These are phyloP conservation scores for Populus hybrid DNA, from an alignment of 441 rosid species.

Conservation along the genomic window DNA sequence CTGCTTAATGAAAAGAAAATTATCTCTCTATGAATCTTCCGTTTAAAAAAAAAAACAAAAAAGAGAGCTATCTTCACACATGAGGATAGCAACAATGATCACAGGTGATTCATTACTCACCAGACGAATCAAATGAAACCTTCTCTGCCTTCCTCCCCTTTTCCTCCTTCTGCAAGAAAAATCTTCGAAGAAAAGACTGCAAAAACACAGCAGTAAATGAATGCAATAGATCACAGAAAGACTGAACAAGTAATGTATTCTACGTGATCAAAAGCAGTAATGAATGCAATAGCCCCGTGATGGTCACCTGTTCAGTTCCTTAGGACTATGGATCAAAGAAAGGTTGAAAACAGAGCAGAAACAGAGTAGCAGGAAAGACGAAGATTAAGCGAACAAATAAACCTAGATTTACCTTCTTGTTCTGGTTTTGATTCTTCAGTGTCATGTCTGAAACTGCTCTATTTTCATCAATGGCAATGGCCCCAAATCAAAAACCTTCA, in stretches of 20 bases:
- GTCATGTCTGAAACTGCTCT: constrained; percentile 23
- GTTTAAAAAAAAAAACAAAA: not conserved
- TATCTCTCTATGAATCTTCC: not conserved
- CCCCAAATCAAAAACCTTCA: constrained; percentile 2
- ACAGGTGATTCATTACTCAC: constrained; percentile 24
- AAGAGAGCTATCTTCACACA: not conserved
- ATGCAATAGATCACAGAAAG: not conserved
- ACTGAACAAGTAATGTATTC: not conserved
- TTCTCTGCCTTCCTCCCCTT: constrained; percentile 24
- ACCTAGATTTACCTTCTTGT: constrained; percentile 30
- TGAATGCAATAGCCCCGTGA: not conserved
- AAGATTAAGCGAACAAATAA: not conserved
- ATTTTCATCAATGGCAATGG: constrained; percentile 20
- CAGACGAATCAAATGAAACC: constrained; percentile 26
- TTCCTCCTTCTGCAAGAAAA: constrained; percentile 34
- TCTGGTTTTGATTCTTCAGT: constrained; percentile 32
- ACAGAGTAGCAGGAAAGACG: not conserved
- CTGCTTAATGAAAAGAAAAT: not conserved
- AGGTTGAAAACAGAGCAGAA: not conserved
- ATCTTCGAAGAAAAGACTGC: constrained; percentile 41
- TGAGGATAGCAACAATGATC: not conserved
- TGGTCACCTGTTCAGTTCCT: not conserved
- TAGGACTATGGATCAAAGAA: not conserved
- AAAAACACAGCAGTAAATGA: not conserved
- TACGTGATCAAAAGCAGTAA: not conserved